A percentile compares a stretch with the other conserved stretches of the same genome.
These are phyloP conservation scores for Cymbopogon flexuosus DNA, from an alignment of 202 grass and related monocot genomes.

Conservation along the genomic window DNA sequence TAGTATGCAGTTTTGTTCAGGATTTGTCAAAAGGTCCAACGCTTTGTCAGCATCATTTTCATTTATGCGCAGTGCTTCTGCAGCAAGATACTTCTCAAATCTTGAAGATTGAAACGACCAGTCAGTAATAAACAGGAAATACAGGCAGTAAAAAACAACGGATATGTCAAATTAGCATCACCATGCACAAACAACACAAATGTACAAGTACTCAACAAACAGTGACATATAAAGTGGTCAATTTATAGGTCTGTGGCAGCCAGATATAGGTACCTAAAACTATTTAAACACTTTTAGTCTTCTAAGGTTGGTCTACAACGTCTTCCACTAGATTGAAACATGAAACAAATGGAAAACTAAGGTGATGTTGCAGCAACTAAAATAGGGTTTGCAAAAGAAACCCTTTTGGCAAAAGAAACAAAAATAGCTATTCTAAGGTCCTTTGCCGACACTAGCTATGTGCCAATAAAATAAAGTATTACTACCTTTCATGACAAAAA, in stretches of 20 bases:
- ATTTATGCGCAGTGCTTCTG: conserved; percentile 75
- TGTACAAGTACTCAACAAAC: background rate
- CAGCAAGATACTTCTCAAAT: conserved; percentile 79
- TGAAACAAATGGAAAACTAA: conserved; percentile 10
- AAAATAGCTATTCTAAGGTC: background rate
- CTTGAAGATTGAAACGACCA: conserved; percentile 32
- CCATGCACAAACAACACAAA: background rate
- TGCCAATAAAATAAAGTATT: background rate
- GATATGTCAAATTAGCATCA: background rate
- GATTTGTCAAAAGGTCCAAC: conserved; percentile 86
- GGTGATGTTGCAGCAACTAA: background rate
- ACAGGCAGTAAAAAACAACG: background rate
- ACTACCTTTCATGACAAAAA: background rate
- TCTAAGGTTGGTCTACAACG: background rate
- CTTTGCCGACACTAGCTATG: background rate
- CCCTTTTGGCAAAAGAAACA: background rate
- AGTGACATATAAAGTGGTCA: background rate
- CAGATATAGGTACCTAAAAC: background rate
- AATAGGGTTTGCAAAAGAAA: background rate
- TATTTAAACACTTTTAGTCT: background rate
- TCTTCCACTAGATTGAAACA: background rate
- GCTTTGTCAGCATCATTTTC: conserved; percentile 86
- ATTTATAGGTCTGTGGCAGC: background rate
- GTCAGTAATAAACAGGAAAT: conserved; percentile 26
- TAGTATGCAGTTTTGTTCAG: conserved; percentile 69